Evolutionary conservation across 2,329 filamentous ascomycete genomes (phyloP).

Genomic region (Aspergillus arachidicola): DNA sequence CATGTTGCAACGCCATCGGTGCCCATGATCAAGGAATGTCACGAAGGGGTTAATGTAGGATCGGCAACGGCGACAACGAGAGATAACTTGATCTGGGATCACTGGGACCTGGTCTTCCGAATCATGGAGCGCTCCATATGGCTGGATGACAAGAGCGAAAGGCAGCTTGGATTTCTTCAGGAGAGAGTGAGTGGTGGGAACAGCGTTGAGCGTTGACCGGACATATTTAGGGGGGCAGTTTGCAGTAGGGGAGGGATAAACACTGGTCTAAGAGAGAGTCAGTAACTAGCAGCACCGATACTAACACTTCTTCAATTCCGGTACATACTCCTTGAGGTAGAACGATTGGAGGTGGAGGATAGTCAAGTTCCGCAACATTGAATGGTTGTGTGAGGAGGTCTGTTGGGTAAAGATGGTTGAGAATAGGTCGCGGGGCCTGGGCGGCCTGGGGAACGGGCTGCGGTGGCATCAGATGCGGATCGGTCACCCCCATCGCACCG

Average conservation of each 20-base stretch:
- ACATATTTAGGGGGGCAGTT: slow-evolving; percentile 95
- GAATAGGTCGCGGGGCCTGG: slow-evolving; percentile 49
- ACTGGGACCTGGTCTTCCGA: slow-evolving; percentile 88
- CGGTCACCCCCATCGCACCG: slow-evolving; percentile 72
- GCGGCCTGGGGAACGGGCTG: slow-evolving; percentile 45
- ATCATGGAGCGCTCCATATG: slow-evolving; percentile 90
- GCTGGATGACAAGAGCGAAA: slow-evolving; percentile 93
- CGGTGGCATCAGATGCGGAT: slow-evolving; percentile 54
- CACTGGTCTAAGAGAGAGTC: slow-evolving; percentile 65
- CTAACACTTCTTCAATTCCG: background rate
- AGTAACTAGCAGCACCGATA: slow-evolving; percentile 44
- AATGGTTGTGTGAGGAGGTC: slow-evolving; percentile 92
- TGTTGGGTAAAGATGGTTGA: slow-evolving; percentile 90
- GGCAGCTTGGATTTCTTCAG: slow-evolving; percentile 97
- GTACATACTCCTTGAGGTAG: slow-evolving; percentile 84
- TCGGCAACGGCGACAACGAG: slow-evolving; percentile 89
- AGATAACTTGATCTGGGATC: slow-evolving; percentile 95
- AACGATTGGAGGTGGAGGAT: slow-evolving; percentile 86
- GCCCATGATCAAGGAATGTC: slow-evolving; percentile 92
- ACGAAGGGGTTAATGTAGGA: slow-evolving; percentile 99
- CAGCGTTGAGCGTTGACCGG: slow-evolving; percentile 89
- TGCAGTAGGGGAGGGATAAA: slow-evolving; percentile 85
- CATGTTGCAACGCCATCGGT: slow-evolving; percentile 99
- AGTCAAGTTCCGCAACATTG: slow-evolving; percentile 88
- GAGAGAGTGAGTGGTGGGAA: slow-evolving; percentile 87